phyloP scores from a whole-genome alignment of 139 green algal species.

The Pycnococcus provasolii region DNA sequence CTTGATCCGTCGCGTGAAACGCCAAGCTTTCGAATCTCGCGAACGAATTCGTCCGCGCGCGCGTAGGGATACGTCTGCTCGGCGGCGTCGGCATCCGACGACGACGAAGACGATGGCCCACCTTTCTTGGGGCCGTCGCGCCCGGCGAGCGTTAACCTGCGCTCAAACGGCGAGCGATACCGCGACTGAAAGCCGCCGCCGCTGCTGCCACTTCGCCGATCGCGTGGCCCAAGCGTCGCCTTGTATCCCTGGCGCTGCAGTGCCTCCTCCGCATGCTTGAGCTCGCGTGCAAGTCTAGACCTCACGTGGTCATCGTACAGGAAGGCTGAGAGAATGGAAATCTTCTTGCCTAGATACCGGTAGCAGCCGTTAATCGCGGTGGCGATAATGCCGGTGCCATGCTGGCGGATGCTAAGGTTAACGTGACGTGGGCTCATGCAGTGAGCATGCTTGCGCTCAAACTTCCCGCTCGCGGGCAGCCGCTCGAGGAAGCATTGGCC shows the following conservation, averaged over 20 bases:
- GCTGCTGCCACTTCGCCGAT: too few relatives aligned
- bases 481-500: conserved; percentile 24
- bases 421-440: conserved; percentile 18
- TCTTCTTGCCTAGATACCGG: conserved; percentile 23
- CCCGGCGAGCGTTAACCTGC: too few relatives aligned
- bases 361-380: conserved; percentile 28
- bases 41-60: conserved; percentile 10
- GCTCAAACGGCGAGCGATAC: too few relatives aligned
- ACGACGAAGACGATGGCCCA: too few relatives aligned
- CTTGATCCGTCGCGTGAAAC: conserved; percentile 12
- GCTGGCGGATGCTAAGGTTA: conserved; percentile 19
- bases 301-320: conserved; percentile 31
- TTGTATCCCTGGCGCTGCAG: too few relatives aligned
- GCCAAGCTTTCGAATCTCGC: conserved; percentile 28
- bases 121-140: too few relatives aligned
- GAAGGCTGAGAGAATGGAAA: conserved; percentile 16
- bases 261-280: conserved; percentile 2
- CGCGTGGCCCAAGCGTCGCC: too few relatives aligned
- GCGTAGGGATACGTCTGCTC: conserved; percentile 9
- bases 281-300: conserved; percentile 4
- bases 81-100: too few relatives aligned
- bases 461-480: too few relatives aligned
- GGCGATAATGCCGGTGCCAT: conserved; percentile 26
- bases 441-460: conserved; percentile 18
- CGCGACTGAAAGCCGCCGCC: too few relatives aligned